phyloP scores from a whole-genome alignment of 306 rosid species.

The Quillaja saponaria region DNA sequence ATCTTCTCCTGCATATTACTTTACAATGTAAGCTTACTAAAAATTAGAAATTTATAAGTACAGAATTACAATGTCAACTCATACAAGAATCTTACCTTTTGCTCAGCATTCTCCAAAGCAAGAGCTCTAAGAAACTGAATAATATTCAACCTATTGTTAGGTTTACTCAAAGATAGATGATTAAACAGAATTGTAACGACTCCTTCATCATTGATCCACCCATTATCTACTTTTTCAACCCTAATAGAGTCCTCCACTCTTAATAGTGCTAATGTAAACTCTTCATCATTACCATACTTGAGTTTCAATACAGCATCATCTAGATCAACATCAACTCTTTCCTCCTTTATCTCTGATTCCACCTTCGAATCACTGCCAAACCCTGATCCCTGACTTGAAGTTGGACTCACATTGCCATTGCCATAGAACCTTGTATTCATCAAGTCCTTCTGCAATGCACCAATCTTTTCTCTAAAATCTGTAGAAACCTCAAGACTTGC shows the following conservation, averaged over 20 bases:
- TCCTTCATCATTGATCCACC: slow-evolving; percentile 60
- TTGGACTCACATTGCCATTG: slow-evolving; percentile 40
- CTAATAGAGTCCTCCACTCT: slow-evolving; percentile 55
- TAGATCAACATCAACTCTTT: slow-evolving; percentile 36
- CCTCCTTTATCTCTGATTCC: slow-evolving; percentile 57
- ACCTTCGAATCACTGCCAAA: slow-evolving; percentile 39
- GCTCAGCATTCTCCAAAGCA: slow-evolving; percentile 44
- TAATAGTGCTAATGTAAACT: slow-evolving; percentile 52
- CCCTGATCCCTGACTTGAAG: slow-evolving; percentile 56
- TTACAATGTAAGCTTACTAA: slow-evolving; percentile 33
- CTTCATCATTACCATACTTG: slow-evolving; percentile 72
- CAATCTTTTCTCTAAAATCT: slow-evolving; percentile 57
- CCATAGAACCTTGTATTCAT: slow-evolving; percentile 52
- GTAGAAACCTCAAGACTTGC: slow-evolving; percentile 60
- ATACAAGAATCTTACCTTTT: slow-evolving; percentile 56
- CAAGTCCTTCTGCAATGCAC: slow-evolving; percentile 54
- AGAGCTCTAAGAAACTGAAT: slow-evolving; percentile 58
- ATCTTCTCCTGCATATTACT: slow-evolving; percentile 73
- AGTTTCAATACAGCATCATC: slow-evolving; percentile 61
- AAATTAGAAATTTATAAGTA: slow-evolving; percentile 17
- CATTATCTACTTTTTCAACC: slow-evolving; percentile 39
- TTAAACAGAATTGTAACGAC: slow-evolving; percentile 55
- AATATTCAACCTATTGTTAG: slow-evolving; percentile 45
- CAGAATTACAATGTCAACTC: slow-evolving; percentile 1
- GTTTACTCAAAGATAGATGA: slow-evolving; percentile 59